phyloP scores from a whole-genome alignment of 371 early-diverging fungal species.

The Amoeboaphelidium protococcarum region DNA sequence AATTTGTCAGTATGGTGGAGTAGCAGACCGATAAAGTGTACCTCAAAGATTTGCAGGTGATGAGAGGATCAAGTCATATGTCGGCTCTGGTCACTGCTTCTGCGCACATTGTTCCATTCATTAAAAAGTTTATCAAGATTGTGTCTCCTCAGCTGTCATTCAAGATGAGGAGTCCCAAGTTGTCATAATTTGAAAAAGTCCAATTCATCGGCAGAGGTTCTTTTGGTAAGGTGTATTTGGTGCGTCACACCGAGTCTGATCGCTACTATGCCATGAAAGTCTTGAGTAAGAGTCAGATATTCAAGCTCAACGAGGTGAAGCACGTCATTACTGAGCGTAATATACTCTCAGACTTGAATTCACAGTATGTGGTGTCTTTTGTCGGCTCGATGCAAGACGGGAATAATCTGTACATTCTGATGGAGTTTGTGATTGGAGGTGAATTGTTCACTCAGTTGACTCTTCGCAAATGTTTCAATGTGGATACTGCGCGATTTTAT shows the following conservation, averaged over 20 bases:
- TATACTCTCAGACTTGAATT: slow-evolving; percentile 6
- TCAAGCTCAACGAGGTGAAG: slow-evolving; percentile 9
- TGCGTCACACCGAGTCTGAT: slow-evolving; percentile 2
- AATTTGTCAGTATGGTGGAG: background rate
- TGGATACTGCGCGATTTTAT: slow-evolving; percentile 6
- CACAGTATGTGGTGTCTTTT: slow-evolving; percentile 12
- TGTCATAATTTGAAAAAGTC: slow-evolving; percentile 7
- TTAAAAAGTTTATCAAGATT: background rate
- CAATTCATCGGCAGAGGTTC: slow-evolving; percentile 7
- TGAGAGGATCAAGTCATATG: background rate
- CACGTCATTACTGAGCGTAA: slow-evolving; percentile 13
- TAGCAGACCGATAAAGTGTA: background rate
- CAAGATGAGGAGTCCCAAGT: background rate
- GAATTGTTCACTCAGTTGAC: slow-evolving; percentile 10
- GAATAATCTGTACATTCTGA: background rate
- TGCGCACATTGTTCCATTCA: background rate
- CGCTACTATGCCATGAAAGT: slow-evolving; percentile 9
- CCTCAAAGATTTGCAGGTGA: background rate
- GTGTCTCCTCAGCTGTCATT: background rate
- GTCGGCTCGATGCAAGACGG: slow-evolving; percentile 2
- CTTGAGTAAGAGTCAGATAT: slow-evolving; percentile 6
- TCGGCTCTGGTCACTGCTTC: background rate
- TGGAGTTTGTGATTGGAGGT: slow-evolving; percentile 7
- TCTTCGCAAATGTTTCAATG: slow-evolving; percentile 1
- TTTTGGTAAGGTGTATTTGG: slow-evolving; percentile 9